Conservation (phyloP, 352 stramenopile species). For the Peronosclerospora sorghi region DNA sequence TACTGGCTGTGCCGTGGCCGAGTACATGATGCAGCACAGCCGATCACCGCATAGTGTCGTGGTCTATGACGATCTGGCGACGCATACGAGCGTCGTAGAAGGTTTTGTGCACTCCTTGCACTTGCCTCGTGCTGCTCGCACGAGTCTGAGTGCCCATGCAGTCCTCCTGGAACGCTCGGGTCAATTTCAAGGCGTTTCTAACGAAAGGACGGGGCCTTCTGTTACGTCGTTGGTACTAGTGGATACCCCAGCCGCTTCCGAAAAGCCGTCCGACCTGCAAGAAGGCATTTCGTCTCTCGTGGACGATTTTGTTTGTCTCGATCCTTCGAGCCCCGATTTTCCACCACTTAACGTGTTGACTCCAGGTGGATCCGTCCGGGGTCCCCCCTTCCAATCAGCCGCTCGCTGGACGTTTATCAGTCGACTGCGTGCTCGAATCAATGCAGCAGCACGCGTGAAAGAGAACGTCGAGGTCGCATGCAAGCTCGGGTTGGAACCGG, state of each 20-base stretch:
- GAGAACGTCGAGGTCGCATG: conserved; percentile 45
- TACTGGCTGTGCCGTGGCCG: conserved; percentile 55
- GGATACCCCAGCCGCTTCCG: conserved; percentile 41
- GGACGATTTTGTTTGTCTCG: conserved; percentile 52
- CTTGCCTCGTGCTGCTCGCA: conserved; percentile 43
- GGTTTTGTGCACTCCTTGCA: conserved; percentile 60
- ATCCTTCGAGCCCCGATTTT: conserved; percentile 38
- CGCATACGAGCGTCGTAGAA: conserved; percentile 63
- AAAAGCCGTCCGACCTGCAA: conserved; percentile 46
- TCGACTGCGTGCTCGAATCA: conserved; percentile 49
- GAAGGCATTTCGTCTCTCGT: conserved; percentile 59
- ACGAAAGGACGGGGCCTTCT: conserved; percentile 26
- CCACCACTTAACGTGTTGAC: conserved; percentile 58
- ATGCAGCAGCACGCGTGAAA: conserved; percentile 40
- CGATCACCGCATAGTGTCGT: conserved; percentile 45
- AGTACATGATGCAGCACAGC: conserved; percentile 54
- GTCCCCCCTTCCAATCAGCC: conserved; percentile 65
- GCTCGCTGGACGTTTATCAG: conserved; percentile 59
- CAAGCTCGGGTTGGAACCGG: conserved; percentile 63
- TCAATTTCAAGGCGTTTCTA: conserved; percentile 32
- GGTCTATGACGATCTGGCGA: conserved; percentile 71
- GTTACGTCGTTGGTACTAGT: conserved; percentile 61
- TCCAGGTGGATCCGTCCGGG: conserved; percentile 51
- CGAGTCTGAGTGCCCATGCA: conserved; percentile 54
- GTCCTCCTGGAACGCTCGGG: conserved; percentile 74